Percentiles rank a stretch among this genome's conserved stretches.
phyloP scores from a whole-genome alignment of 192 early-diverging fungal species.

The Hyaloraphidium curvatum region DNA sequence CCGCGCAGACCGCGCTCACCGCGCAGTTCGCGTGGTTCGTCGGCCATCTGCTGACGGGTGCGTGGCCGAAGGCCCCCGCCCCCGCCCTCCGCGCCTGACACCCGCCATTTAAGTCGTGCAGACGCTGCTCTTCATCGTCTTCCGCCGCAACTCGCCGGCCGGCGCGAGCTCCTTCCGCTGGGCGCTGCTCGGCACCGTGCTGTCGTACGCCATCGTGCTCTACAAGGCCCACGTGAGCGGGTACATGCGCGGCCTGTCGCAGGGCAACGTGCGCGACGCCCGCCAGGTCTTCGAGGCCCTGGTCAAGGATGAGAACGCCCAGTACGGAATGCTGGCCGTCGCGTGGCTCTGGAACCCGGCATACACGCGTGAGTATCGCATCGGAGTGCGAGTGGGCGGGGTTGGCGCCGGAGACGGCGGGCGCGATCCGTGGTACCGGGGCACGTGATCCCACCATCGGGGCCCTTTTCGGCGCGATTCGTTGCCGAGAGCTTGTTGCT shows the following conservation, averaged over 20 bases:
- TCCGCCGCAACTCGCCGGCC: too few species aligned
- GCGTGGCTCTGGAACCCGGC: conserved; percentile 1
- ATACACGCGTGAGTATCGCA: too few species aligned
- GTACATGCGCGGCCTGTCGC: not conserved
- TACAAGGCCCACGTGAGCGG: conserved; percentile 1
- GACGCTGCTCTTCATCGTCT: too few species aligned
- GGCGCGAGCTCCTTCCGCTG: not conserved
- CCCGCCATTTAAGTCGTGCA: too few species aligned
- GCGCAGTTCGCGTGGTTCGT: conserved; percentile 3
- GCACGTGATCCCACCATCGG: too few species aligned
- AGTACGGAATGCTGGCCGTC: not conserved
- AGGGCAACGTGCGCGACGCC: not conserved
- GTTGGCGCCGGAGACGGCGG: too few species aligned
- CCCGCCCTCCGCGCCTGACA: too few species aligned
- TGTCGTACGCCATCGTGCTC: not conserved
- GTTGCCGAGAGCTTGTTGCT: too few species aligned
- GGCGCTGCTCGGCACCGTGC: not conserved
- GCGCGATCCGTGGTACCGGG: too few species aligned
- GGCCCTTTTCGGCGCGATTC: too few species aligned
- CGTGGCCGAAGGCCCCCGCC: too few species aligned
- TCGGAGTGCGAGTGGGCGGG: too few species aligned
- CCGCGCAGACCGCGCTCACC: not conserved
- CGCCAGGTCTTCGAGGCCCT: not conserved
- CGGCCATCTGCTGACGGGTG: not conserved
- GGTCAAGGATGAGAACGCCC: not conserved